Evolutionary conservation across 176 grass and related monocot genomes (phyloP).

Genomic region (Dactylis glomerata): DNA sequence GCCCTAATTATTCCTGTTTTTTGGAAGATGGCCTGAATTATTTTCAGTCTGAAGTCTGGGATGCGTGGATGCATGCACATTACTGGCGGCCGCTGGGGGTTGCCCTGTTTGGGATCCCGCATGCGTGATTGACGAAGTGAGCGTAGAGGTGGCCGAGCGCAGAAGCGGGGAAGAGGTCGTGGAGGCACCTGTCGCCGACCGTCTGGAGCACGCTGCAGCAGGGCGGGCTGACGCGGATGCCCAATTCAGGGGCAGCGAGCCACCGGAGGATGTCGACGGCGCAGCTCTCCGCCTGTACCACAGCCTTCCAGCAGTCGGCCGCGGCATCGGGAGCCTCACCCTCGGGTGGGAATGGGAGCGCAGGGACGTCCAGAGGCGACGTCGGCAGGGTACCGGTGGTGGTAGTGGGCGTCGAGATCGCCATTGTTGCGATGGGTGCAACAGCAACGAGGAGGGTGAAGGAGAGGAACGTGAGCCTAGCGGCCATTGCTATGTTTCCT

Average conservation of each 20-base stretch:
- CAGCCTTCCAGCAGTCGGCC: constrained; percentile 1
- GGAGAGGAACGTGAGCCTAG: neutral
- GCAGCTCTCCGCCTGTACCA: neutral
- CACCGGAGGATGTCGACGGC: constrained; percentile 13
- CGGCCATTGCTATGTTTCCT: neutral
- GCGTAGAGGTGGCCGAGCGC: constrained; percentile 13
- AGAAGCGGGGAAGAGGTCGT: neutral
- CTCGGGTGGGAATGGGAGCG: neutral
- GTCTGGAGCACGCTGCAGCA: constrained; percentile 22
- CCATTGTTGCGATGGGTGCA: neutral
- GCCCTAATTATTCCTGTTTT: neutral
- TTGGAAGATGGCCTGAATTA: neutral
- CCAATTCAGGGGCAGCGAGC: neutral
- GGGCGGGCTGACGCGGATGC: neutral
- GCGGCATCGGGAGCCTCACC: neutral
- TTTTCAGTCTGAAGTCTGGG: neutral
- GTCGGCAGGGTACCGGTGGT: neutral
- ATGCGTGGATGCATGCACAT: neutral
- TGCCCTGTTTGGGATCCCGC: neutral
- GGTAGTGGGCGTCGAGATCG: neutral
- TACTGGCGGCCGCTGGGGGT: neutral
- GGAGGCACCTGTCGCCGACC: constrained; percentile 9
- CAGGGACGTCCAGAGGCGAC: neutral
- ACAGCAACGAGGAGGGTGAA: neutral
- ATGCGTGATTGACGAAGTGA: neutral